Percentiles rank a stretch among this genome's conserved stretches.
These are phyloP conservation scores for Aspergillus sp. DNA, from an alignment of 2,329 filamentous ascomycete species.

Conservation along the genomic window DNA sequence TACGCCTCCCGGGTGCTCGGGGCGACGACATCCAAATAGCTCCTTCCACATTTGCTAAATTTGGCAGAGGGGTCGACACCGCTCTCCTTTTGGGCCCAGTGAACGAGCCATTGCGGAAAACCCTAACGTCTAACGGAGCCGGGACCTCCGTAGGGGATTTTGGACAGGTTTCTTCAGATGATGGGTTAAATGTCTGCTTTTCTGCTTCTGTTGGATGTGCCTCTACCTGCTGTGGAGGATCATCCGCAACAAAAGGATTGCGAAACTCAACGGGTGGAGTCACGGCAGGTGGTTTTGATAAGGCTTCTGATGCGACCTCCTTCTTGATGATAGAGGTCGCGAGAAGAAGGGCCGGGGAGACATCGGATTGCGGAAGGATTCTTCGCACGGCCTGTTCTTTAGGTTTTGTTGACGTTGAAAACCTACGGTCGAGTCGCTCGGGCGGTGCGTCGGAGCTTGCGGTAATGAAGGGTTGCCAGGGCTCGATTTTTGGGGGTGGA, in stretches of 20 bases:
- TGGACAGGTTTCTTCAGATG: conserved; percentile 25
- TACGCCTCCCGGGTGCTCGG: conserved; percentile 33
- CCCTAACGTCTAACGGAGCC: conserved; percentile 30
- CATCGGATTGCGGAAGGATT: conserved; percentile 45
- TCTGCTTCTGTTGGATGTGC: conserved; percentile 14
- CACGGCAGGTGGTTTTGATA: conserved; percentile 25
- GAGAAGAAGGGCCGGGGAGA: conserved; percentile 51
- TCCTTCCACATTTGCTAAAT: conserved; percentile 27
- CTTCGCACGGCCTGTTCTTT: conserved; percentile 40
- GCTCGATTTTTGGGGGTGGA: conserved; percentile 15
- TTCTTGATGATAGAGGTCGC: conserved; percentile 38
- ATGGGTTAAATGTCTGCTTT: conserved; percentile 15
- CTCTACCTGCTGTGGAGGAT: conserved; percentile 9
- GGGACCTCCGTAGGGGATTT: conserved; percentile 22
- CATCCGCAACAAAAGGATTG: conserved; percentile 30
- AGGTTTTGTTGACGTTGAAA: conserved; percentile 38
- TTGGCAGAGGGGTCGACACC: conserved; percentile 29
- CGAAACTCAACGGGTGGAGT: conserved; percentile 29
- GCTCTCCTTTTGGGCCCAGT: conserved; percentile 31
- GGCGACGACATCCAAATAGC: conserved; percentile 24
- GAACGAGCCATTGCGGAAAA: conserved; percentile 30
- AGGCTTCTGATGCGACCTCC: conserved; percentile 22
- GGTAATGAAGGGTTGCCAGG: conserved; percentile 43
- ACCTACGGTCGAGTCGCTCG: conserved; percentile 41
- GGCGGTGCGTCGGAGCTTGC: conserved; percentile 25